A percentile compares a stretch with the other conserved stretches of the same genome.
Conservation (phyloP, 2,329 filamentous ascomycete species). For the Stenocarpella maydis region DNA sequence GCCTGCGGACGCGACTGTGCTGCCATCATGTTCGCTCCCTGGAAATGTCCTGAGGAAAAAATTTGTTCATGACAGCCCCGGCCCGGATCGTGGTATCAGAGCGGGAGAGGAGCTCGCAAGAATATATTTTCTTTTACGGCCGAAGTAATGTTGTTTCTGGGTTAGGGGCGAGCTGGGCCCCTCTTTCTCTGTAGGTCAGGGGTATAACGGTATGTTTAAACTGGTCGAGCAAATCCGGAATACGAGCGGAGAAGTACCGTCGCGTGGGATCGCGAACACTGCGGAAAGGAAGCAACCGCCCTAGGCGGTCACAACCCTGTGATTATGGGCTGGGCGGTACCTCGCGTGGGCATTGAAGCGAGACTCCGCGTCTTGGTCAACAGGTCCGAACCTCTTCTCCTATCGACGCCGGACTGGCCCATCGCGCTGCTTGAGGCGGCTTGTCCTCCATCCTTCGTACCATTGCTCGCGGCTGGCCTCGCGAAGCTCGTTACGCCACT, state of each 20-base stretch:
- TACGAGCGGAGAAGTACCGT: neutral
- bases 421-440: constrained; percentile 65
- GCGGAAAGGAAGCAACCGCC: constrained; percentile 22
- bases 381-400: constrained; percentile 36
- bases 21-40: constrained; percentile 2
- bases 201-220: neutral
- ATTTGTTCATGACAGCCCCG: neutral
- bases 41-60: constrained; percentile 4
- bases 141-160: neutral
- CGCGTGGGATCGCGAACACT: neutral
- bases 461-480: constrained; percentile 90
- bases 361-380: constrained; percentile 8
- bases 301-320: constrained; percentile 15
- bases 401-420: constrained; percentile 49
- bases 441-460: constrained; percentile 95
- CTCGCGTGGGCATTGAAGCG: constrained; percentile 5
- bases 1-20: neutral
- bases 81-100: neutral
- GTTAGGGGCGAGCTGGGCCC: neutral
- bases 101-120: constrained; percentile 6
- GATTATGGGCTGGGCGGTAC: constrained; percentile 7
- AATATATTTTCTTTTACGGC: constrained; percentile 11
- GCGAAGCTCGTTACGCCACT: constrained; percentile 91
- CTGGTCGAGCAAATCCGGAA: neutral
- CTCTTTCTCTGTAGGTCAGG: neutral